Base-by-base conservation (phyloP, 1,284 basidiomycete species). In the Lentinus polychrous region DNA sequence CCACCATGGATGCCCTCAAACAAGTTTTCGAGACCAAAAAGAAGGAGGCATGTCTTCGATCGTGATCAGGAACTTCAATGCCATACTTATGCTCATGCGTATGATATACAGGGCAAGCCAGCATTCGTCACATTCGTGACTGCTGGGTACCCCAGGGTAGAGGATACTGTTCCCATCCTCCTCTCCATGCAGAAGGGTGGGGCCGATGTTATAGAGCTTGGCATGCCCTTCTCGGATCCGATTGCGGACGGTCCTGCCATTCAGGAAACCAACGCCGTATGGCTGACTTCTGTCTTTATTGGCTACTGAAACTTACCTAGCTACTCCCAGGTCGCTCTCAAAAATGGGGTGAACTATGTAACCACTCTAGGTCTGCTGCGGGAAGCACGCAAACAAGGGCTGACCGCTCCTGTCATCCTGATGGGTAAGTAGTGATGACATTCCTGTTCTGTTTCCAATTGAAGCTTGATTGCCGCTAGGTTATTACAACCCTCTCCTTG, bases 221-320 rank as follows among this genome's bases (percentile, higher is more conserved):
- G 96, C 22, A 79, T 98, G 33, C 95, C 94, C 0, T 98, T 97
- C 73, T 94, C 90, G 49, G 95, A 99, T 71, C 95, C 95, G 8
- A 91, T 94, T 58, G 95, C 93, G 1, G 95, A 99, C 70, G 89
- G 95, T 0, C 86, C 86, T 17, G 81, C 83, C 4, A 98, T 99
- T 55, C 95, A 98, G 65, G 85, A 87, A 56, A 82, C 89, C 39
- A 98, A 97, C 69, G 86, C 86, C 32, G 93, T 94, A 52, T 57
- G n/a, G 85, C 68, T 7, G 20, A 11, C 45, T 23, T 41, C 43
- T 48, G 48, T 32, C 24, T 49, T 45, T 32, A 22, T 10, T 11
- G 44, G 33, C 34, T 49, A 36, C 41, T 55, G 33, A 49, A 49
- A 15, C 43, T 44, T 27, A 27, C 5, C 27, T 4, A 27, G 52